phyloP scores from a whole-genome alignment of 805 yeast species.

The Myxozyma melibiosi region DNA sequence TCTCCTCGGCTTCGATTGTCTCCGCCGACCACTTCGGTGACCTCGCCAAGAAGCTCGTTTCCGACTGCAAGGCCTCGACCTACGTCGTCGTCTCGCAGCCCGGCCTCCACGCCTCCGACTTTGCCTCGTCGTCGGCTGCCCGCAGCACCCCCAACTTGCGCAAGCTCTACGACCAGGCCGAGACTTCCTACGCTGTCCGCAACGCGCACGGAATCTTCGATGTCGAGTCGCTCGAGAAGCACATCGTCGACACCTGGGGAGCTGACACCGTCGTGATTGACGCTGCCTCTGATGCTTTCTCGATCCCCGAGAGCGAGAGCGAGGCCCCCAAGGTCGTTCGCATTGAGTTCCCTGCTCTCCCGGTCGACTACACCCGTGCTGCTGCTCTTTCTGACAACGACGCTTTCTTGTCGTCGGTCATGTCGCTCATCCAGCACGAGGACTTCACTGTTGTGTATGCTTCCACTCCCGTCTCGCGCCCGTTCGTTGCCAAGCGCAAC shows the following conservation, averaged over 20 bases:
- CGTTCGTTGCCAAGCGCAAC: slow-evolving; percentile 27
- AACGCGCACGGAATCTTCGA: slow-evolving; percentile 42
- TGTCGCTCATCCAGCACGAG: slow-evolving; percentile 40
- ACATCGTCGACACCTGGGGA: slow-evolving; percentile 53
- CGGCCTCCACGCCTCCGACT: slow-evolving; percentile 38
- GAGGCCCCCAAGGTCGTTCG: slow-evolving; percentile 62
- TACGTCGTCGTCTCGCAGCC: slow-evolving; percentile 49
- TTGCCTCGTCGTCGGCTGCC: slow-evolving; percentile 26
- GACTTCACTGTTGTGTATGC: slow-evolving; percentile 43
- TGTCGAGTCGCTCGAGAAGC: slow-evolving; percentile 48
- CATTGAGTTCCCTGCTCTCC: slow-evolving; percentile 58
- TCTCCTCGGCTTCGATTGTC: slow-evolving; percentile 28
- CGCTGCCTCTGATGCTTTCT: slow-evolving; percentile 47
- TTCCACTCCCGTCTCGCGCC: slow-evolving; percentile 38
- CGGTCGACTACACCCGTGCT: slow-evolving; percentile 36
- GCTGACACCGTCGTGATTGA: slow-evolving; percentile 51
- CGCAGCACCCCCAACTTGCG: slow-evolving; percentile 34
- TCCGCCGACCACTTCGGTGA: slow-evolving; percentile 30
- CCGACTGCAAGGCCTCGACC: slow-evolving; percentile 25
- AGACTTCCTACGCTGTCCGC: slow-evolving; percentile 32
- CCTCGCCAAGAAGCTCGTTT: slow-evolving; percentile 31
- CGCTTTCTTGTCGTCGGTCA: slow-evolving; percentile 37
- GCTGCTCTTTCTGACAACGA: slow-evolving; percentile 36
- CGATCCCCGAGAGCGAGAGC: slow-evolving; percentile 70
- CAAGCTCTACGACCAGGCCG: slow-evolving; percentile 29